Percentiles rank a stretch among this genome's conserved stretches.
Conservation (phyloP, 2,329 filamentous ascomycete genomes). For the Cadophora malorum region DNA sequence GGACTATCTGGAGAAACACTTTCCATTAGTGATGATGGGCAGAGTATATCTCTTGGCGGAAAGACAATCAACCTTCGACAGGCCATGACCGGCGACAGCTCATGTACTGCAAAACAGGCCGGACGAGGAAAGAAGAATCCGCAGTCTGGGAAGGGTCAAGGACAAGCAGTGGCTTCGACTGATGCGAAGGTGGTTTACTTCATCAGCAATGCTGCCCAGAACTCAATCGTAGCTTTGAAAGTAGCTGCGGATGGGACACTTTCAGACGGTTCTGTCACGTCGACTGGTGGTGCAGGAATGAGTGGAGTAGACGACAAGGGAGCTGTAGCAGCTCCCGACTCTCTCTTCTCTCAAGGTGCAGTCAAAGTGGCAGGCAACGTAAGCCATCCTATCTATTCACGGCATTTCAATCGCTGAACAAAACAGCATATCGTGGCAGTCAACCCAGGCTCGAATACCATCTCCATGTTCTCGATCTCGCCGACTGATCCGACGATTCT, state of each 20-base stretch:
- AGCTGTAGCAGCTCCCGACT: constrained; percentile 54
- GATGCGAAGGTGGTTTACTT: constrained; percentile 58
- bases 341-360: constrained; percentile 57
- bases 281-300: constrained; percentile 56
- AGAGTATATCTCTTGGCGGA: constrained; percentile 25
- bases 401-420: constrained; percentile 15
- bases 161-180: not conserved
- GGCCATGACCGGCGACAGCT: constrained; percentile 17
- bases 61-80: constrained; percentile 26
- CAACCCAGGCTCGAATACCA: constrained; percentile 59
- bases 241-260: constrained; percentile 56
- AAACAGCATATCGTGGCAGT: constrained; percentile 59
- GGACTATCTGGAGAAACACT: constrained; percentile 27
- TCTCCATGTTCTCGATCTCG: constrained; percentile 57
- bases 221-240: constrained; percentile 58
- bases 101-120: constrained; percentile 10
- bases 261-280: constrained; percentile 49
- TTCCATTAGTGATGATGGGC: constrained; percentile 31
- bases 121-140: not conserved
- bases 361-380: constrained; percentile 58
- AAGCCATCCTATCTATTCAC: constrained; percentile 35
- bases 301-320: constrained; percentile 50
- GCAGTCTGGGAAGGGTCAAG: not conserved
- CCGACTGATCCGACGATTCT: constrained; percentile 52
- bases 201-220: constrained; percentile 57